These are phyloP conservation scores for Nephelium lappaceum DNA, from an alignment of 345 rosid genomes.

Conservation along the genomic window DNA sequence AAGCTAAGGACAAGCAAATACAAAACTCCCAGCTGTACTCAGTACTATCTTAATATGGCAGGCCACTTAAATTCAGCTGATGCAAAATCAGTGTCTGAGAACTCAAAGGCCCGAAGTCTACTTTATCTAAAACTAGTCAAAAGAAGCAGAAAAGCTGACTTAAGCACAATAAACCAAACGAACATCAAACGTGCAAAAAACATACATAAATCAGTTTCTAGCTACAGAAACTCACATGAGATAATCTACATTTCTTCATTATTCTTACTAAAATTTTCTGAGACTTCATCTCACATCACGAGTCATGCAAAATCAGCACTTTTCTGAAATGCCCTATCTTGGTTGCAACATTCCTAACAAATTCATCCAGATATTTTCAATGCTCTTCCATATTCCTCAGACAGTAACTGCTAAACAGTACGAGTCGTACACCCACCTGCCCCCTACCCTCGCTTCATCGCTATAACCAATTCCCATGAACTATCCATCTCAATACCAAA, in stretches of 20 bases:
- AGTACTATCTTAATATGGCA: neutral
- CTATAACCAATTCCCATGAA: no score
- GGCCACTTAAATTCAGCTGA: neutral
- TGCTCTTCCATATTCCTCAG: neutral
- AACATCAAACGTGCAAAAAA: neutral
- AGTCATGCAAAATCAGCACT: neutral
- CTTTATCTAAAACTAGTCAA: neutral
- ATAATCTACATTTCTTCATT: no score
- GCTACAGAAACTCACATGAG: no score
- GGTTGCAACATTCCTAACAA: neutral
- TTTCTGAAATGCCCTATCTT: neutral
- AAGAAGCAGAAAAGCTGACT: neutral
- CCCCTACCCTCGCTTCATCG: no score
- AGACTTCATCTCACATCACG: no score
- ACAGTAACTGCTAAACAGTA: neutral
- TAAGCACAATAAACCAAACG: neutral
- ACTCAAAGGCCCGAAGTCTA: neutral
- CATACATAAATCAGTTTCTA: neutral
- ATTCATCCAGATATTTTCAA: neutral
- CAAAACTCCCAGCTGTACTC: neutral
- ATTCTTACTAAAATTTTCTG: no score
- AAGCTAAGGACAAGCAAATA: neutral
- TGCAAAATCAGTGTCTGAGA: neutral
- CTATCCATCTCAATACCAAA: no score
- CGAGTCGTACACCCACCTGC: no score